Evolutionary conservation across 1,284 basidiomycete genomes (phyloP).

Genomic region (Tylopilus sp.): DNA sequence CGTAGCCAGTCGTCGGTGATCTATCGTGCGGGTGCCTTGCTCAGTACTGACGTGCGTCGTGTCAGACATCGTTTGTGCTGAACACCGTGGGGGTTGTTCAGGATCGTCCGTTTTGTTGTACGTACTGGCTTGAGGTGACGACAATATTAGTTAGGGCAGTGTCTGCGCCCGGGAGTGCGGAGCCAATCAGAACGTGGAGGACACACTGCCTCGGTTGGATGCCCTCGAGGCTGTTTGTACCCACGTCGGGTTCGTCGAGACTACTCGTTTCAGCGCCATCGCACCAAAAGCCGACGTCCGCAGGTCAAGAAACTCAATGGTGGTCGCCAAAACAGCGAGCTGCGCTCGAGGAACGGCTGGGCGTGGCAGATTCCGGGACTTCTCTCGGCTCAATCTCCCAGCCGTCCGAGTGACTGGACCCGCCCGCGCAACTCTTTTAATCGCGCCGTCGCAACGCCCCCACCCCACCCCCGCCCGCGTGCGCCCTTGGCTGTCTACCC

Average conservation of each 20-base stretch:
- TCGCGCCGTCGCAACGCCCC: constrained; percentile 13
- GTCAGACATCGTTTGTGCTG: constrained; percentile 13
- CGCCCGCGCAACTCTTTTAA: constrained; percentile 7
- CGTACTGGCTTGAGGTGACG: too few relatives aligned
- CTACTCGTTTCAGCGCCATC: not conserved
- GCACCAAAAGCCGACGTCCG: too few relatives aligned
- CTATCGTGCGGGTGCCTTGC: constrained; percentile 22
- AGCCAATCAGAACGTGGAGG: constrained; percentile 25
- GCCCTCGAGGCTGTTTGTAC: constrained; percentile 17
- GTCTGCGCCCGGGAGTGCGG: not conserved
- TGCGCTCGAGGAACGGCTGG: constrained; percentile 23
- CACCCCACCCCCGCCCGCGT: not conserved
- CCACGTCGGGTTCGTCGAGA: constrained; percentile 11
- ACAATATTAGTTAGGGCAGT: too few relatives aligned
- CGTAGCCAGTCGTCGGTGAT: constrained; percentile 44
- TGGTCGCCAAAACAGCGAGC: constrained; percentile 1
- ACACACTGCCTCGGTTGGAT: constrained; percentile 28
- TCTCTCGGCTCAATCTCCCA: constrained; percentile 31
- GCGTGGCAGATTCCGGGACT: constrained; percentile 34
- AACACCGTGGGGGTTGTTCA: constrained; percentile 8
- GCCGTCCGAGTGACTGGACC: constrained; percentile 10
- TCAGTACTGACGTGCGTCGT: constrained; percentile 1
- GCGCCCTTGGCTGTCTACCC: not conserved
- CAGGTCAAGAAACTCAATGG: constrained; percentile 1
- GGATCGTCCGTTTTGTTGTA: not conserved